These are phyloP conservation scores for Urochloa ruziziensis DNA, from an alignment of 176 grass and related monocot species.

Conservation along the genomic window DNA sequence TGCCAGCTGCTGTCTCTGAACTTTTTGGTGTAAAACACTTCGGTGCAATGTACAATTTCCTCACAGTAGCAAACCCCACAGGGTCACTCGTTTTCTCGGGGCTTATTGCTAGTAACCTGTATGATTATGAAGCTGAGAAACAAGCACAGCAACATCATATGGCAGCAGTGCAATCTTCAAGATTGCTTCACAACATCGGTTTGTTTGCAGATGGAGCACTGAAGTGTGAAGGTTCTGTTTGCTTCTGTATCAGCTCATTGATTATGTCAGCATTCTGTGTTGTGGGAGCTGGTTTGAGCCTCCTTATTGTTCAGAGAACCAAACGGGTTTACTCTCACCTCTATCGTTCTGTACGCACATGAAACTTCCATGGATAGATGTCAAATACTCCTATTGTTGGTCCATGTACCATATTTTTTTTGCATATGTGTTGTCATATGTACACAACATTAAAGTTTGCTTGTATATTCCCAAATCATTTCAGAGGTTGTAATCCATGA, in stretches of 20 bases:
- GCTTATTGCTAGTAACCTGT: conserved; percentile 68
- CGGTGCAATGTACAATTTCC: conserved; percentile 88
- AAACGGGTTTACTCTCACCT: conserved; percentile 54
- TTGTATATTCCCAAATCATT: conserved; percentile 28
- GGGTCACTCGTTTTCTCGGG: conserved; percentile 76
- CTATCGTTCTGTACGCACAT: conserved; percentile 49
- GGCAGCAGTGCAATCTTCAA: background rate
- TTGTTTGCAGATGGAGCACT: conserved; percentile 42
- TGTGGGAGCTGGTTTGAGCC: conserved; percentile 54
- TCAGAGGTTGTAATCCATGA: conserved; percentile 18
- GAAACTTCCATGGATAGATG: conserved; percentile 28
- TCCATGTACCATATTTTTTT: conserved; percentile 26
- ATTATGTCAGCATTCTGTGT: conserved; percentile 78
- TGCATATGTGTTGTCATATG: conserved; percentile 16
- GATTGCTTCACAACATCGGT: conserved; percentile 15
- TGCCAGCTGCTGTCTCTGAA: conserved; percentile 70
- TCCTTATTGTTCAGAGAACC: conserved; percentile 72
- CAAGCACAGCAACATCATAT: conserved; percentile 45
- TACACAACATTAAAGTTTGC: conserved; percentile 11
- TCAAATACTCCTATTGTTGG: background rate
- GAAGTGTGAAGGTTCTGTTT: conserved; percentile 71
- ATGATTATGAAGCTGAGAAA: conserved; percentile 75
- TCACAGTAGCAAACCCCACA: conserved; percentile 72
- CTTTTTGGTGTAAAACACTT: conserved; percentile 82
- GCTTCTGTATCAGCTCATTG: conserved; percentile 79